Conservation (phyloP, 306 rosid species). For the Comarum palustre region DNA sequence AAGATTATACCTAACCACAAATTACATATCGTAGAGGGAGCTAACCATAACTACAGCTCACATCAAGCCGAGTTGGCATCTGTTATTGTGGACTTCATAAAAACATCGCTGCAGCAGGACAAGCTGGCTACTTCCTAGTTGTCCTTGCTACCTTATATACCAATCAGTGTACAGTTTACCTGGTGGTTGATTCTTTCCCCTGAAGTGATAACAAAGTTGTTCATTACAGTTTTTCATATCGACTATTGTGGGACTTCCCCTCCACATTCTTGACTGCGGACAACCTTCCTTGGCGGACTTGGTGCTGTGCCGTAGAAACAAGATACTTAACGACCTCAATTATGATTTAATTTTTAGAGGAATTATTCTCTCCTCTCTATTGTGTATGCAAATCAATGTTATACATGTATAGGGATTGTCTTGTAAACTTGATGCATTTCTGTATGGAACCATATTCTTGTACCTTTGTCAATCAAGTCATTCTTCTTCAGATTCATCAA, state of each 20-base stretch:
- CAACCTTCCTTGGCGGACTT: background rate
- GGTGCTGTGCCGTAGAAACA: background rate
- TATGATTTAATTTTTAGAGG: background rate
- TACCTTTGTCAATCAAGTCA: background rate
- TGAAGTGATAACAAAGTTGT: background rate
- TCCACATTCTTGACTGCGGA: background rate
- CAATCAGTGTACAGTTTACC: background rate
- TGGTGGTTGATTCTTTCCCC: background rate
- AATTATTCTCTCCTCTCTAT: background rate
- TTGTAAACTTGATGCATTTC: background rate
- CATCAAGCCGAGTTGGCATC: conserved; percentile 54
- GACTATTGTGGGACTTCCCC: background rate
- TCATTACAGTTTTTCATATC: background rate
- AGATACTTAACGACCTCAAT: background rate
- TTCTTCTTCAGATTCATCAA: background rate
- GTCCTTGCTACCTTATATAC: conserved; percentile 23
- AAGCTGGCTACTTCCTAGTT: conserved; percentile 24
- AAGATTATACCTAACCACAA: conserved; percentile 78
- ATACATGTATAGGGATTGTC: background rate
- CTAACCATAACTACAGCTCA: conserved; percentile 54
- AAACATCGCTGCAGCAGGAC: conserved; percentile 40
- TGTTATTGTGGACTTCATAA: conserved; percentile 42
- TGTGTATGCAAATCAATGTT: background rate
- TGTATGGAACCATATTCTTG: background rate
- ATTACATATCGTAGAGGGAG: conserved; percentile 58